Base-by-base conservation (phyloP, 2,329 filamentous ascomycete species). In the Lecanoromycetidae sp. region DNA sequence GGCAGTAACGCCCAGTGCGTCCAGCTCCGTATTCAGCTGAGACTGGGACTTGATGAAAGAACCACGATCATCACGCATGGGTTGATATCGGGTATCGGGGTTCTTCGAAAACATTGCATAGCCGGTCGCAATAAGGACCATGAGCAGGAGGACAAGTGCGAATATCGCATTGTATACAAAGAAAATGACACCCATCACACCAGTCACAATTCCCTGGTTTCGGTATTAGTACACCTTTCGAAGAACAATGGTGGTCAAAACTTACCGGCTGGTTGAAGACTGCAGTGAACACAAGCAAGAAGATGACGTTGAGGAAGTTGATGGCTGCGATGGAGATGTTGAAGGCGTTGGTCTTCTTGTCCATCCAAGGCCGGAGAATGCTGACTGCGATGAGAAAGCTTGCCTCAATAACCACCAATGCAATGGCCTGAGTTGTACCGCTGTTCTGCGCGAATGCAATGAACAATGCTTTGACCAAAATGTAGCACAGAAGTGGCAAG, bases 11-110 rank as follows among this genome's bases (percentile, higher is more conserved):
- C 85, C 88, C 48, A 95, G 71, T 7, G 88, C 88, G 63, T 95
- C 87, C 42, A 95, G 75, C 66, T 95, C 88, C 6, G 87, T 94
- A 4, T 82, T 77, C 45, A 94, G 71, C 59, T 90, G 82, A 4
- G 84, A 84, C 64, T 91, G 84, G 12, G 87, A 94, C 71, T 95
- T 95, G 79, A 95, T 94, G 69, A 96, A 95, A 8, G 88, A 95
- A 43, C 86, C 87, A 57, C 90, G 82, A 65, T 96, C 90, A 59
- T 96, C 90, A 46, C 84, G 83, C 88, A 96, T 95, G 58, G 87
- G 87, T 66, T 94, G 87, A 67, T 96, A 96, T 52, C 88, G 82
- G 34, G 84, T 86, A 62, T 96, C 90, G 19, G 90, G 90, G 67
- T 95, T 93, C 75, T 93, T 93, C 52, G 86, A 85, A 62, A 87